Conservation (phyloP, 2,329 filamentous ascomycete genomes). For the Graphiopsis chlorocephala region DNA sequence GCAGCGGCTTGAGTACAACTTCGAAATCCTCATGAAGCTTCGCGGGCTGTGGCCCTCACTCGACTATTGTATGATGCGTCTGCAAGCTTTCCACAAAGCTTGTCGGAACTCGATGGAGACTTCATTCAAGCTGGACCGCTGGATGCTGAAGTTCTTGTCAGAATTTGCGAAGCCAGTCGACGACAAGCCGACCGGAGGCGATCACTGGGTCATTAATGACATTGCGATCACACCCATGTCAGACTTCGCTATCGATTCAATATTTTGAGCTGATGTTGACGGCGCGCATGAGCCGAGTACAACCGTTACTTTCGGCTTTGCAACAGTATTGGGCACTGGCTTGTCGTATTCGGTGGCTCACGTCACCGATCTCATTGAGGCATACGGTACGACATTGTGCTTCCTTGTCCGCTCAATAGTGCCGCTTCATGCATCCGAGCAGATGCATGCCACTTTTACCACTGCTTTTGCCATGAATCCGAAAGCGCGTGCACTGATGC, state of each 20-base stretch:
- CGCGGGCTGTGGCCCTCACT: constrained; percentile 4
- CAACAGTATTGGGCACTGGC: not conserved
- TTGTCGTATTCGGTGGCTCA: not conserved
- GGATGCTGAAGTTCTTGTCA: constrained; percentile 44
- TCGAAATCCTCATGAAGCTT: constrained; percentile 11
- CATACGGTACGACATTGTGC: not conserved
- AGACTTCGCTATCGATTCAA: constrained; percentile 12
- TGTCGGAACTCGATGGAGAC: constrained; percentile 13
- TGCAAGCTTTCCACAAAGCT: constrained; percentile 14
- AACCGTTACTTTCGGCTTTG: not conserved
- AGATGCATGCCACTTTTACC: not conserved
- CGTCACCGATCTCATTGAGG: not conserved
- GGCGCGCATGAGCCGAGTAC: too few relatives aligned
- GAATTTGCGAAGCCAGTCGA: constrained; percentile 13
- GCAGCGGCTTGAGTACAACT: constrained; percentile 10
- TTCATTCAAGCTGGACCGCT: constrained; percentile 15
- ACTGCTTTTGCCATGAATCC: too few relatives aligned
- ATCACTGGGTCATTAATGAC: constrained; percentile 11
- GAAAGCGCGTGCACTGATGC: too few relatives aligned
- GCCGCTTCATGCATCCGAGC: too few relatives aligned
- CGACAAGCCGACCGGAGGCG: constrained; percentile 6
- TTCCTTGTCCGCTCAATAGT: too few relatives aligned
- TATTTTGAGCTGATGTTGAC: not conserved
- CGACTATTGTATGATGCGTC: constrained; percentile 10
- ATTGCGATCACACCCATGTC: constrained; percentile 14